A percentile compares a stretch with the other conserved stretches of the same genome.
These are phyloP conservation scores for Salvia rosmarinus DNA, from an alignment of 257 asterid genomes.

Conservation along the genomic window DNA sequence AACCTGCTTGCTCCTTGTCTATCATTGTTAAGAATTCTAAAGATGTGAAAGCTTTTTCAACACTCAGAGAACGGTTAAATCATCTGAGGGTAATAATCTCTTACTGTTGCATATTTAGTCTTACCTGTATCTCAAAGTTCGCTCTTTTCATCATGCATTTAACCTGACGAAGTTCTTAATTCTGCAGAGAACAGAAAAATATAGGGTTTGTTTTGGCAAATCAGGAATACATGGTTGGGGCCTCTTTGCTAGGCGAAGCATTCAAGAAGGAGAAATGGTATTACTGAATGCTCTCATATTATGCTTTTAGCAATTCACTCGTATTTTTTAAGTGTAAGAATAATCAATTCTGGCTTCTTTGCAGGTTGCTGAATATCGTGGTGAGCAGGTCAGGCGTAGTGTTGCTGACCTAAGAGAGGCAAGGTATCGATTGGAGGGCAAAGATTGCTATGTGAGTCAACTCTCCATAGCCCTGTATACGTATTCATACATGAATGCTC, in stretches of 20 bases:
- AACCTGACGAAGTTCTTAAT: slow-evolving; percentile 30
- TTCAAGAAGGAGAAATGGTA: slow-evolving; percentile 98
- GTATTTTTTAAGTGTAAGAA: slow-evolving; percentile 17
- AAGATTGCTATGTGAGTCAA: slow-evolving; percentile 94
- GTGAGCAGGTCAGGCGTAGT: slow-evolving; percentile 86
- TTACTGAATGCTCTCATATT: slow-evolving; percentile 13
- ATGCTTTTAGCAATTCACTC: slow-evolving; percentile 13
- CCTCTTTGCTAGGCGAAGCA: slow-evolving; percentile 83
- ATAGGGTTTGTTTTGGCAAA: slow-evolving; percentile 87
- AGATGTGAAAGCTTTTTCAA: slow-evolving; percentile 52
- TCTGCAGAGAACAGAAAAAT: slow-evolving; percentile 75
- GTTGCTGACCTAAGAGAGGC: slow-evolving; percentile 92
- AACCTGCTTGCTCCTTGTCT: slow-evolving; percentile 34
- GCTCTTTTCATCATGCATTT: neutral
- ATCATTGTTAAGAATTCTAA: slow-evolving; percentile 51
- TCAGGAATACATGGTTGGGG: slow-evolving; percentile 99
- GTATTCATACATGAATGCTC: neutral
- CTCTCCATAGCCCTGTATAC: slow-evolving; percentile 26
- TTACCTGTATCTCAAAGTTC: slow-evolving; percentile 7
- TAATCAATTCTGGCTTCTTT: slow-evolving; percentile 28
- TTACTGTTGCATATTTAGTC: slow-evolving; percentile 25
- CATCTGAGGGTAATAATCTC: slow-evolving; percentile 61
- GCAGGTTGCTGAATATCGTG: slow-evolving; percentile 92
- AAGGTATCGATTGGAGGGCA: slow-evolving; percentile 69
- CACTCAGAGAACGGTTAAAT: slow-evolving; percentile 73